Conservation (phyloP, 768 basidiomycete genomes). For the Pholiota molesta region DNA sequence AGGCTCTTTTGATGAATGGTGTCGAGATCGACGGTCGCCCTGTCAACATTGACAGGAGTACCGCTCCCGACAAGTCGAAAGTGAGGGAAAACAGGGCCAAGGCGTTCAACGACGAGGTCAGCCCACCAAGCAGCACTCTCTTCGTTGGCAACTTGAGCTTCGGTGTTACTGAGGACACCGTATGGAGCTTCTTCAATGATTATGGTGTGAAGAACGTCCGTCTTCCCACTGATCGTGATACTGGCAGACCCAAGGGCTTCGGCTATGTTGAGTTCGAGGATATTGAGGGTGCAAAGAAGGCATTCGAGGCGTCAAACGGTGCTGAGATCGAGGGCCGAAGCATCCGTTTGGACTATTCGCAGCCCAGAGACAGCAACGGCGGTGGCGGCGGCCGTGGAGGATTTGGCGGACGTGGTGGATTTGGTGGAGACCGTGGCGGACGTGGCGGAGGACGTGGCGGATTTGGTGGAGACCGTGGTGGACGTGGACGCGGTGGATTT, state of each 20-base stretch:
- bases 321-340: slow-evolving; percentile 79
- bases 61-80: slow-evolving; percentile 57
- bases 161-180: slow-evolving; percentile 72
- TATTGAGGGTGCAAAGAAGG: slow-evolving; percentile 78
- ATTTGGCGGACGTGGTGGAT: slow-evolving; percentile 35
- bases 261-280: slow-evolving; percentile 95
- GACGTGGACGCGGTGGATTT: slow-evolving; percentile 26
- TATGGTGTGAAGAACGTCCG: slow-evolving; percentile 88
- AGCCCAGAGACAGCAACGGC: slow-evolving; percentile 70
- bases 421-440: slow-evolving; percentile 37
- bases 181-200: slow-evolving; percentile 92
- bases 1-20: slow-evolving; percentile 80
- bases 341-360: slow-evolving; percentile 85
- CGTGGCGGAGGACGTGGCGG: slow-evolving; percentile 26
- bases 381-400: slow-evolving; percentile 49
- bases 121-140: slow-evolving; percentile 72
- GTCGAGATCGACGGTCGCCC: slow-evolving; percentile 92
- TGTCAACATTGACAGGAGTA: slow-evolving; percentile 83
- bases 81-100: slow-evolving; percentile 71
- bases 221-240: slow-evolving; percentile 90
- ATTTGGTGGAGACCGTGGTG: slow-evolving; percentile 39
- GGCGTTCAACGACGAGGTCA: slow-evolving; percentile 70
- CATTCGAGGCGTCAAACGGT: slow-evolving; percentile 69
- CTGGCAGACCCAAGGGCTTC: slow-evolving; percentile 91
- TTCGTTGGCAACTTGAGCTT: slow-evolving; percentile 94